phyloP scores from a whole-genome alignment of 805 yeast genomes.

The Barnettozyma salicaria region DNA sequence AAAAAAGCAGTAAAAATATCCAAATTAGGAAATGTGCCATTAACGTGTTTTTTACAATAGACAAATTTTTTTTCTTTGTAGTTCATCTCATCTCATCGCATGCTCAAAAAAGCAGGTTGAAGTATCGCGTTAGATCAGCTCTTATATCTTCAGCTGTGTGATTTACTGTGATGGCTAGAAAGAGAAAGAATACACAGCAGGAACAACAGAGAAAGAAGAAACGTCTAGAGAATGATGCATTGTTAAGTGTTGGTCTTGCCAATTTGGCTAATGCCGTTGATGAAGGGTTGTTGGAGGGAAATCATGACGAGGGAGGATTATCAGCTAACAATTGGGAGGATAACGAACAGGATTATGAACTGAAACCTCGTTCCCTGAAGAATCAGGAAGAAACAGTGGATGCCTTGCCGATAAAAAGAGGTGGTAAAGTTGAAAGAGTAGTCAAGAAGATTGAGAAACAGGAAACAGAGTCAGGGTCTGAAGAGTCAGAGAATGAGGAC shows the following conservation, averaged over 20 bases:
- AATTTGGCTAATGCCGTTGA: slow-evolving; percentile 15
- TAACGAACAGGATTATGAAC: slow-evolving; percentile 76
- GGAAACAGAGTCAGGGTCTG: slow-evolving; percentile 16
- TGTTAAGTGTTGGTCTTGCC: slow-evolving; percentile 21
- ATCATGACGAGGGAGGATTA: slow-evolving; percentile 8
- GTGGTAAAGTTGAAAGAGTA: slow-evolving; percentile 71
- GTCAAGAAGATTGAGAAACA: slow-evolving; percentile 28
- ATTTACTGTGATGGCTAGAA: slow-evolving; percentile 29
- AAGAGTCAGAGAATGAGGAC: slow-evolving; percentile 22
- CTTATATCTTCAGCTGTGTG: no score
- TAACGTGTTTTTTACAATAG: background rate
- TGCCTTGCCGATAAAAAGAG: slow-evolving; percentile 74
- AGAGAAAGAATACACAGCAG: slow-evolving; percentile 31
- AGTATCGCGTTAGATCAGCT: background rate
- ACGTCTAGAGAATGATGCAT: slow-evolving; percentile 21
- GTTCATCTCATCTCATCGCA: slow-evolving; percentile 12
- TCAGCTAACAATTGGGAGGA: slow-evolving; percentile 44
- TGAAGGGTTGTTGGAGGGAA: slow-evolving; percentile 10
- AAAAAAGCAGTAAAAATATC: slow-evolving; percentile 11
- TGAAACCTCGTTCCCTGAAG: slow-evolving; percentile 53
- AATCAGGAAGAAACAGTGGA: slow-evolving; percentile 46
- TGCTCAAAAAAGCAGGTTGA: background rate
- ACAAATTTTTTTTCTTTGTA: no score
- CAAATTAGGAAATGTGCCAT: slow-evolving; percentile 10
- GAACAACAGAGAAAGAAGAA: slow-evolving; percentile 28